Conservation (phyloP, 2,329 filamentous ascomycete genomes). For the Colletotrichum cuscutae region DNA sequence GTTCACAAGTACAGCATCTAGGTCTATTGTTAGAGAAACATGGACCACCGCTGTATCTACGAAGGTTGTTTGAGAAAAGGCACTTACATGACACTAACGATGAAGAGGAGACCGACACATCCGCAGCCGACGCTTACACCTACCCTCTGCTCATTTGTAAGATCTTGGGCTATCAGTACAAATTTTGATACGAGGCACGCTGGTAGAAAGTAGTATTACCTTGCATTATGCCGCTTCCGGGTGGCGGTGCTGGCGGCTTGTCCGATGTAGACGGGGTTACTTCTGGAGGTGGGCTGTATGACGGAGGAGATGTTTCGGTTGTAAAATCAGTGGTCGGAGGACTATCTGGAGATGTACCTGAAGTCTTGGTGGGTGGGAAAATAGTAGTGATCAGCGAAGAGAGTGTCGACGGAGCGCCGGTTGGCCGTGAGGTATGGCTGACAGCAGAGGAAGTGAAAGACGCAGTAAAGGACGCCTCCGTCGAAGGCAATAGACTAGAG, state of each 20-base stretch:
- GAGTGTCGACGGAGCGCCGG: neutral
- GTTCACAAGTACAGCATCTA: neutral
- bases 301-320: too few relatives aligned
- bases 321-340: too few relatives aligned
- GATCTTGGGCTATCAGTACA: neutral
- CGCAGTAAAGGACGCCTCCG: too few relatives aligned
- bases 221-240: neutral
- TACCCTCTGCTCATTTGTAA: neutral
- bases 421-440: neutral
- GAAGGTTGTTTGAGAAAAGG: neutral
- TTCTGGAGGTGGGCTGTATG: neutral
- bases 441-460: too few relatives aligned
- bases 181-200: neutral
- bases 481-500: too few relatives aligned
- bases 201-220: neutral
- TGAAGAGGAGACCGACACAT: neutral
- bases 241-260: neutral
- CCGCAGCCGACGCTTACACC: neutral
- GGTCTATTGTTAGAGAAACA: neutral
- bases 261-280: neutral
- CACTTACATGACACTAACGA: neutral
- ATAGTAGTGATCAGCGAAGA: neutral
- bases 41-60: too few relatives aligned
- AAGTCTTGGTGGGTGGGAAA: too few relatives aligned
- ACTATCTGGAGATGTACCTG: too few relatives aligned